phyloP scores from a whole-genome alignment of 2,329 filamentous ascomycete genomes.

The Neonectria sp. region DNA sequence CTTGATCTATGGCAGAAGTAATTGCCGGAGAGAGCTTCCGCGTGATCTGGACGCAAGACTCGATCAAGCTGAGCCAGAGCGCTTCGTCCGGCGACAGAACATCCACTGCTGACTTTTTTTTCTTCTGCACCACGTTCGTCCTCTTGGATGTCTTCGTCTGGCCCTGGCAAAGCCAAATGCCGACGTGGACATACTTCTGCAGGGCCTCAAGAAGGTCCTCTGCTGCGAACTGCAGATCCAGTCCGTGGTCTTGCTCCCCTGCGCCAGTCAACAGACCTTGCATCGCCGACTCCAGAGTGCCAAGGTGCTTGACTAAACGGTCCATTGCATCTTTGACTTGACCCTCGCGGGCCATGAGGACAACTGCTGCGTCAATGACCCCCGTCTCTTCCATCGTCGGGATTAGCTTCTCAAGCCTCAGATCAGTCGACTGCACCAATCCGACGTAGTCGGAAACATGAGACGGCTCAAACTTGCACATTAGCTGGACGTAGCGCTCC shows the following conservation, averaged over 20 bases:
- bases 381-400: slow-evolving; percentile 91
- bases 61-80: slow-evolving; percentile 74
- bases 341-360: slow-evolving; percentile 91
- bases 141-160: slow-evolving; percentile 77
- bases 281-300: slow-evolving; percentile 84
- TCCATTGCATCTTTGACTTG: slow-evolving; percentile 87
- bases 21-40: slow-evolving; percentile 73
- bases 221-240: slow-evolving; percentile 72
- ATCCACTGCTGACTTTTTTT: slow-evolving; percentile 59
- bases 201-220: slow-evolving; percentile 83
- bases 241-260: slow-evolving; percentile 67
- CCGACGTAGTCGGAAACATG: slow-evolving; percentile 91
- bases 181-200: slow-evolving; percentile 92
- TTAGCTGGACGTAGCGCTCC: slow-evolving; percentile 89
- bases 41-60: slow-evolving; percentile 74
- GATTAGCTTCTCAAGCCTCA: slow-evolving; percentile 84
- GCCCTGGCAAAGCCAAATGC: slow-evolving; percentile 94
- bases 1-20: slow-evolving; percentile 50
- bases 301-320: slow-evolving; percentile 85
- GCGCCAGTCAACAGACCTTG: slow-evolving; percentile 79
- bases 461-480: slow-evolving; percentile 87
- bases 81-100: slow-evolving; percentile 67
- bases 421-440: slow-evolving; percentile 80
- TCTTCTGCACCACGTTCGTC: slow-evolving; percentile 64
- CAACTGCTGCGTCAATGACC: slow-evolving; percentile 92